Evolutionary conservation across 352 stramenopile genomes (phyloP).

Genomic region (Pythium plurisporium): DNA sequence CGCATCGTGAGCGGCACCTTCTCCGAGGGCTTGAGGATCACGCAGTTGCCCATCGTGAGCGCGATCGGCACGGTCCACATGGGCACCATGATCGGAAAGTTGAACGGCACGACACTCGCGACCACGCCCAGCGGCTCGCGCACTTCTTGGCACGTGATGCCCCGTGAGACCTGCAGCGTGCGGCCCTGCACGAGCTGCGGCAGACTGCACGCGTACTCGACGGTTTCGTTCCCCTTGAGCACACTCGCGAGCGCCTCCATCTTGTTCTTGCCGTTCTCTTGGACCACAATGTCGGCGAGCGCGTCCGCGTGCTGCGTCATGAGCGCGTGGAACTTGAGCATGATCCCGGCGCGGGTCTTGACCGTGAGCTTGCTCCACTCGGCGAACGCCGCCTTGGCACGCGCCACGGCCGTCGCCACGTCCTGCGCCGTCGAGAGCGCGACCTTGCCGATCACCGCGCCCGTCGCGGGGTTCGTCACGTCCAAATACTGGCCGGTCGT

Average conservation of each 20-base stretch:
- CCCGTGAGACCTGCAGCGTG: conserved; percentile 75
- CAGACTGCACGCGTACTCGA: conserved; percentile 95
- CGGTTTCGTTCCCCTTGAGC: conserved; percentile 97
- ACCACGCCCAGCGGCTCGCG: conserved; percentile 92
- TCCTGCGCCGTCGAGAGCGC: conserved; percentile 79
- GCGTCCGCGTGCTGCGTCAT: conserved; percentile 89
- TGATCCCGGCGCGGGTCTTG: conserved; percentile 93
- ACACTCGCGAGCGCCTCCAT: conserved; percentile 95
- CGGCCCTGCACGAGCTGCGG: conserved; percentile 90
- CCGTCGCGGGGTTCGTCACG: conserved; percentile 62
- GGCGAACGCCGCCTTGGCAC: conserved; percentile 80
- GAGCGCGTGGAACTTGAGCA: conserved; percentile 96
- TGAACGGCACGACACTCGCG: conserved; percentile 94
- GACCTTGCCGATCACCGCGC: conserved; percentile 70
- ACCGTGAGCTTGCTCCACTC: conserved; percentile 90
- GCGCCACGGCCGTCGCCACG: conserved; percentile 80
- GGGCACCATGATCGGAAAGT: conserved; percentile 97
- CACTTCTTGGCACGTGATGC: conserved; percentile 93
- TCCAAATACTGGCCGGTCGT: conserved; percentile 38
- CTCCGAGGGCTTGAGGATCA: conserved; percentile 97
- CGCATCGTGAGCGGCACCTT: conserved; percentile 95
- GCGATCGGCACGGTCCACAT: conserved; percentile 98
- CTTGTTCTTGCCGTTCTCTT: conserved; percentile 97
- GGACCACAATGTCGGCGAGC: conserved; percentile 91
- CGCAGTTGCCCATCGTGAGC: conserved; percentile 94